phyloP scores from a whole-genome alignment of 2,329 filamentous ascomycete species.

The Microdochium nivale region DNA sequence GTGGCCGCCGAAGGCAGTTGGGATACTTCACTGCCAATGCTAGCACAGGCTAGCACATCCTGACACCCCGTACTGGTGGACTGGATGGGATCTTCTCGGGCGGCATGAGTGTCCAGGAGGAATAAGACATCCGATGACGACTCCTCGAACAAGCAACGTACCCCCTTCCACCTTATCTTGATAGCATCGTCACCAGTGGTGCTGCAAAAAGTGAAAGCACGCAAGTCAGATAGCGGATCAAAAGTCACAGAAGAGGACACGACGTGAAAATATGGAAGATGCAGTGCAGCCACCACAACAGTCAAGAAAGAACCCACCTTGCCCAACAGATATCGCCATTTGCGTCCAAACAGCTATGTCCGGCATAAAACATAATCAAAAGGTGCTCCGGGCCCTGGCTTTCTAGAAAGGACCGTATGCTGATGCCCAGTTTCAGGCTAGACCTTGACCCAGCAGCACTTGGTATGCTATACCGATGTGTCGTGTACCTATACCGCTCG shows the following conservation, averaged over 20 bases:
- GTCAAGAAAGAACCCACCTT: slow-evolving; percentile 39
- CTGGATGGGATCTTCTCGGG: slow-evolving; percentile 39
- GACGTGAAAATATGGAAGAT: too few relatives aligned
- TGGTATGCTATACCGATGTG: slow-evolving; percentile 53
- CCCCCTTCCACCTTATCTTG: slow-evolving; percentile 55
- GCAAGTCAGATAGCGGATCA: too few relatives aligned
- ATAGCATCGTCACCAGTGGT: slow-evolving; percentile 48
- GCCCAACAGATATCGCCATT: slow-evolving; percentile 60
- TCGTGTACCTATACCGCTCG: slow-evolving; percentile 52
- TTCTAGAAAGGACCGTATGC: slow-evolving; percentile 52
- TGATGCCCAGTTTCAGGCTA: slow-evolving; percentile 51
- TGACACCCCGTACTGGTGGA: slow-evolving; percentile 46
- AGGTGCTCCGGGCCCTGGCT: slow-evolving; percentile 49
- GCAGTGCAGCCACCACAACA: slow-evolving; percentile 1
- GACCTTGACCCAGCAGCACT: slow-evolving; percentile 40
- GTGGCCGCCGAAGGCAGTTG: slow-evolving; percentile 38
- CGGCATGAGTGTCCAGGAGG: slow-evolving; percentile 52
- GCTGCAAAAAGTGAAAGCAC: slow-evolving; percentile 28
- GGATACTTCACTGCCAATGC: slow-evolving; percentile 37
- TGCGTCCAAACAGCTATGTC: slow-evolving; percentile 47
- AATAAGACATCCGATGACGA: slow-evolving; percentile 54
- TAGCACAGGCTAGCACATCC: slow-evolving; percentile 52
- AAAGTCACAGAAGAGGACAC: too few relatives aligned
- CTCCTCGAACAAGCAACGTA: slow-evolving; percentile 54
- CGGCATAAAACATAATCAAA: slow-evolving; percentile 57